These are phyloP conservation scores for Ceratobasidium sp. DNA, from an alignment of 1,284 basidiomycete genomes.

Conservation along the genomic window DNA sequence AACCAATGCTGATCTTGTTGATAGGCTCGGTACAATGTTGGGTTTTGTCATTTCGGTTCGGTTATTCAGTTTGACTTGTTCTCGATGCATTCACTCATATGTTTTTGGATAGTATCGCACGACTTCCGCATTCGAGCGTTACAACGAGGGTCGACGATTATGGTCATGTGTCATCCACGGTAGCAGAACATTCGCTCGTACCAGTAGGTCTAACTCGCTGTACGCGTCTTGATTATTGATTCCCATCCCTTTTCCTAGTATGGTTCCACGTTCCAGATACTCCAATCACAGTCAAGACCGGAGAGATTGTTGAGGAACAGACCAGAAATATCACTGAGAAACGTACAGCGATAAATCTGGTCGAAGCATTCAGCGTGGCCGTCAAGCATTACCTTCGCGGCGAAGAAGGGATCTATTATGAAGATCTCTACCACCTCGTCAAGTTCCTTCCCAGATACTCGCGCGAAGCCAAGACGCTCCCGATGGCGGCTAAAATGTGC, in stretches of 20 bases:
- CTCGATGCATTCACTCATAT: not conserved
- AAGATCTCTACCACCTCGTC: constrained; percentile 59
- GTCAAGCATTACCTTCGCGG: constrained; percentile 68
- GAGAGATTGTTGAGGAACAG: constrained; percentile 50
- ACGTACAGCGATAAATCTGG: constrained; percentile 68
- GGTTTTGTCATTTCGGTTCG: constrained; percentile 68
- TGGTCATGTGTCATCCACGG: constrained; percentile 76
- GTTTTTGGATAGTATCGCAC: constrained; percentile 61
- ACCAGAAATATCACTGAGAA: constrained; percentile 70
- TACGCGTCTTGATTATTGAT: constrained; percentile 70
- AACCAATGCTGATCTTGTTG: constrained; percentile 50
- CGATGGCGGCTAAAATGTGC: not conserved
- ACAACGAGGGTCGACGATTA: constrained; percentile 74
- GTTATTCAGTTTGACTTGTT: not conserved
- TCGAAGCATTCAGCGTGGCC: constrained; percentile 63
- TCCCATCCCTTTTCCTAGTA: constrained; percentile 59
- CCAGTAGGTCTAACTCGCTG: constrained; percentile 65
- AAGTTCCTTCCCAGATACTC: constrained; percentile 70
- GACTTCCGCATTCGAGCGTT: constrained; percentile 76
- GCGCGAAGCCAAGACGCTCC: constrained; percentile 59
- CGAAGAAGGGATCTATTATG: constrained; percentile 71
- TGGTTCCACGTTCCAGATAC: constrained; percentile 71
- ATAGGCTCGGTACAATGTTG: constrained; percentile 66
- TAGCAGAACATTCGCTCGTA: constrained; percentile 62
- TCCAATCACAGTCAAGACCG: not conserved